Conservation (phyloP, 192 early-diverging fungal genomes). For the Physocladia obscura region DNA sequence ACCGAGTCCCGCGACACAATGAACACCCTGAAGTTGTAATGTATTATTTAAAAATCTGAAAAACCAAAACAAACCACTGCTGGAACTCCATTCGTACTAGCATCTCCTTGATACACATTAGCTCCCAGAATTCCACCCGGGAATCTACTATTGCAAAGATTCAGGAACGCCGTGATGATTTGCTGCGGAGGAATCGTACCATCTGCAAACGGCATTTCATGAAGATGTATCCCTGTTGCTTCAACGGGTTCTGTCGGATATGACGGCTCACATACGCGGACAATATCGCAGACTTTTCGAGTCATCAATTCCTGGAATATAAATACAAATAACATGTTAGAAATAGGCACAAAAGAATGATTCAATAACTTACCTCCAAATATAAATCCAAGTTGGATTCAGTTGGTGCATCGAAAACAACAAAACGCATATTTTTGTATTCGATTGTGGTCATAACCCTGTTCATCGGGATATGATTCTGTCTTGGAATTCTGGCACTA, state of each 20-base stretch:
- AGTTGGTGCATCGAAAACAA: constrained; percentile 78
- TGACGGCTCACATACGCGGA: constrained; percentile 85
- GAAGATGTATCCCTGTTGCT: constrained; percentile 62
- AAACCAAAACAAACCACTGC: no score
- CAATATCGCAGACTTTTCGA: constrained; percentile 70
- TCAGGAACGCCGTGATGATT: constrained; percentile 66
- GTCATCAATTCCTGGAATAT: constrained; percentile 69
- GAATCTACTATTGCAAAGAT: constrained; percentile 60
- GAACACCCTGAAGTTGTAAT: no score
- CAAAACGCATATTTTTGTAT: constrained; percentile 67
- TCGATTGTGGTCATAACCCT: constrained; percentile 47
- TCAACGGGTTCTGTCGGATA: constrained; percentile 59
- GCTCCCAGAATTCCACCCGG: constrained; percentile 26
- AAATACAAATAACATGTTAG: not conserved
- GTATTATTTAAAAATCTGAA: no score
- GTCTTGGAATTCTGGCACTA: not conserved
- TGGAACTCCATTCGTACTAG: not conserved
- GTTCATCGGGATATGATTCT: constrained; percentile 16
- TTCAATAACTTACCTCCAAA: constrained; percentile 47
- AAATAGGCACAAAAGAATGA: not conserved
- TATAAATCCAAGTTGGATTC: constrained; percentile 71
- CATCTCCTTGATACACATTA: not conserved
- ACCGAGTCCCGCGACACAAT: constrained; percentile 80
- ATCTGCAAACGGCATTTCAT: constrained; percentile 33
- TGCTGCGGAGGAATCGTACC: constrained; percentile 54